A percentile compares a stretch with the other conserved stretches of the same genome.
These are phyloP conservation scores for Auriscalpium vulgare DNA, from an alignment of 768 basidiomycete species.

Conservation along the genomic window DNA sequence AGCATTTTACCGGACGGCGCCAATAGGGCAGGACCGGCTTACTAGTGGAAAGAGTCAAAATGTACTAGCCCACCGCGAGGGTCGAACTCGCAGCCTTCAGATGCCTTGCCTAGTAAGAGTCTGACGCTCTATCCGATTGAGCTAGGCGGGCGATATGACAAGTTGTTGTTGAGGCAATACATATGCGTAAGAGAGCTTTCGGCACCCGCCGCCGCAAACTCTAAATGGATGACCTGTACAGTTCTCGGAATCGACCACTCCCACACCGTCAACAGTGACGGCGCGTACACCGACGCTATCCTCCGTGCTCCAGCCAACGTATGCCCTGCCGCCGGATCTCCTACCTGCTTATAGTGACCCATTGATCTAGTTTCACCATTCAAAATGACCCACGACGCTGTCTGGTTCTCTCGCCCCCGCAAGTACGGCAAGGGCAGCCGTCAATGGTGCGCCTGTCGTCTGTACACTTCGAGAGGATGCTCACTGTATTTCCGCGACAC, in stretches of 20 bases:
- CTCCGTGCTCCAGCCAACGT: constrained; percentile 10
- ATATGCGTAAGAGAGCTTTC: not conserved
- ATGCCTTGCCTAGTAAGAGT: constrained; percentile 38
- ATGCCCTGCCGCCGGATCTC: not conserved
- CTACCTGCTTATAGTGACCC: not conserved
- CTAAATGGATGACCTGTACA: constrained; percentile 11
- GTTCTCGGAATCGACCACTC: constrained; percentile 5
- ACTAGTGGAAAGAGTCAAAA: constrained; percentile 12
- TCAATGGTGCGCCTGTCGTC: constrained; percentile 62
- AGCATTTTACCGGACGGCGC: too few species aligned
- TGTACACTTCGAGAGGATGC: not conserved
- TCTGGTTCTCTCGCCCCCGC: constrained; percentile 96
- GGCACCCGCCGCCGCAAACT: not conserved
- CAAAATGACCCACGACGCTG: constrained; percentile 95
- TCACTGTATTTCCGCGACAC: not conserved
- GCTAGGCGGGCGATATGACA: constrained; percentile 42
- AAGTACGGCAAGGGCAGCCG: constrained; percentile 94
- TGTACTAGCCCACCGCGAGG: constrained; percentile 50
- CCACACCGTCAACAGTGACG: not conserved
- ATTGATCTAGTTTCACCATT: constrained; percentile 2
- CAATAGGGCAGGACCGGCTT: too few species aligned
- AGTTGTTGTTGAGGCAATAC: not conserved
- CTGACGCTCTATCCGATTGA: constrained; percentile 65
- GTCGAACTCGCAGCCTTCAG: constrained; percentile 61
- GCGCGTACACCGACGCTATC: not conserved